Conservation (phyloP, 31 red algal genomes). For the Asparagopsis taxiformis region DNA sequence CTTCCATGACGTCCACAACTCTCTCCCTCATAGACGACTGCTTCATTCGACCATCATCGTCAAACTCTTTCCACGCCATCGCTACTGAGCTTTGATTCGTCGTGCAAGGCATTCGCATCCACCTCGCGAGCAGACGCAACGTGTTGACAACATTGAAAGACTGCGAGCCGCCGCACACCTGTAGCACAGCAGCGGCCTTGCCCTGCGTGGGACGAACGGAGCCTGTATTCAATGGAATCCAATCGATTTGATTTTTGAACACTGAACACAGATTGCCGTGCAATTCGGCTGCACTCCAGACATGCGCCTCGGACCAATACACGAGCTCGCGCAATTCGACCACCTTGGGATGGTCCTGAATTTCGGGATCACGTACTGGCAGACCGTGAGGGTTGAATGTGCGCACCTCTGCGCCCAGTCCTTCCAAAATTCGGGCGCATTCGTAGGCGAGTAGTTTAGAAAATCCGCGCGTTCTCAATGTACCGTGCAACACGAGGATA, state of each 20-base stretch:
- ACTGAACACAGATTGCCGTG: conserved; percentile 77
- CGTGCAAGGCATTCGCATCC: conserved; percentile 87
- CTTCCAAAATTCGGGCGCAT: conserved; percentile 66
- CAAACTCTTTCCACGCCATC: conserved; percentile 89
- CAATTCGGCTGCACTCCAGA: conserved; percentile 72
- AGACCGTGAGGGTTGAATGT: conserved; percentile 63
- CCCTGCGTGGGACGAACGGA: conserved; percentile 81
- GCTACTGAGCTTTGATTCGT: conserved; percentile 75
- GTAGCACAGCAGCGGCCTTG: conserved; percentile 64
- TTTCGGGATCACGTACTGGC: conserved; percentile 64
- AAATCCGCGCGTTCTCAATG: conserved; percentile 62
- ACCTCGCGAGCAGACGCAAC: conserved; percentile 75
- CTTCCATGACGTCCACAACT: conserved; percentile 85
- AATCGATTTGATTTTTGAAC: conserved; percentile 91
- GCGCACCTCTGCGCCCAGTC: conserved; percentile 67
- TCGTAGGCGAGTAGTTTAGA: conserved; percentile 66
- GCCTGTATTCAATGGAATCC: conserved; percentile 77
- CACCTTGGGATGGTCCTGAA: conserved; percentile 79
- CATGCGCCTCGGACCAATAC: conserved; percentile 80
- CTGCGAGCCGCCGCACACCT: conserved; percentile 77
- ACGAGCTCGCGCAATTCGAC: conserved; percentile 66
- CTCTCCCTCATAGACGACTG: conserved; percentile 64
- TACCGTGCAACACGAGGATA: conserved; percentile 78
- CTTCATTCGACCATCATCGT: conserved; percentile 83
- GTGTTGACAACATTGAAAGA: conserved; percentile 83